These are phyloP conservation scores for Ascocoryne sarcoides DNA, from an alignment of 2,329 filamentous ascomycete genomes.

Conservation along the genomic window DNA sequence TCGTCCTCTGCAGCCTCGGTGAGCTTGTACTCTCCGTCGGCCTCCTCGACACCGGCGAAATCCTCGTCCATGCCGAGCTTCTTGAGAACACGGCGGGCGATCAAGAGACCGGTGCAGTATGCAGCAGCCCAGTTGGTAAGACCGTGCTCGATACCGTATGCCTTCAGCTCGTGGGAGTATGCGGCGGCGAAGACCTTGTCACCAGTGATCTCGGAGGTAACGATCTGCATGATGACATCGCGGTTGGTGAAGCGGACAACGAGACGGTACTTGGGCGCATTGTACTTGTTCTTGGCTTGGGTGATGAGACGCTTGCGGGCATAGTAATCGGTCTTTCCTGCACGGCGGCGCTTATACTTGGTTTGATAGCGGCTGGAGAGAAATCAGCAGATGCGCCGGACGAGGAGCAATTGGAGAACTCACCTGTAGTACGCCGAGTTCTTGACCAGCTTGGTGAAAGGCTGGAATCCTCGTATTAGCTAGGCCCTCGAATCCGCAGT, in stretches of 20 bases:
- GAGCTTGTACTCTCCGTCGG: conserved; percentile 89
- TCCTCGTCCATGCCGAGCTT: conserved; percentile 93
- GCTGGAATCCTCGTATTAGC: conserved; percentile 41
- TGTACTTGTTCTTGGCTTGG: conserved; percentile 99
- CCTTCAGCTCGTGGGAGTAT: conserved; percentile 95
- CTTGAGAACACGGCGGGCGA: conserved; percentile 92
- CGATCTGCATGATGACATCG: conserved; percentile 97
- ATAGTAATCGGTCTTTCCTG: conserved; percentile 99
- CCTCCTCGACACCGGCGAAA: conserved; percentile 94
- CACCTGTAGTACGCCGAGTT: conserved; percentile 98
- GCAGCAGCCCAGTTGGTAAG: conserved; percentile 99
- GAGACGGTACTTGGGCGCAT: conserved; percentile 98
- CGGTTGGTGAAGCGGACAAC: conserved; percentile 99
- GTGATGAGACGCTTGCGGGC: conserved; percentile 98
- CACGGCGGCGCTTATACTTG: conserved; percentile 96
- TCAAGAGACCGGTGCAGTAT: conserved; percentile 92
- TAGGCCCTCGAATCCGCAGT: conserved; percentile 89
- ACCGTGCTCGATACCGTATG: conserved; percentile 96
- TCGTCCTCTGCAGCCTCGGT: conserved; percentile 74
- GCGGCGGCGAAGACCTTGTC: conserved; percentile 94
- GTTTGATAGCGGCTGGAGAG: conserved; percentile 94
- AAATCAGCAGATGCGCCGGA: too few relatives aligned
- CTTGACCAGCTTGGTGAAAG: conserved; percentile 93
- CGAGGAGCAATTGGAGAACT: too few relatives aligned
- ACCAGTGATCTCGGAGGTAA: conserved; percentile 90